These are phyloP conservation scores for Phaeotremella skinneri DNA, from an alignment of 768 basidiomycete species.

Conservation along the genomic window DNA sequence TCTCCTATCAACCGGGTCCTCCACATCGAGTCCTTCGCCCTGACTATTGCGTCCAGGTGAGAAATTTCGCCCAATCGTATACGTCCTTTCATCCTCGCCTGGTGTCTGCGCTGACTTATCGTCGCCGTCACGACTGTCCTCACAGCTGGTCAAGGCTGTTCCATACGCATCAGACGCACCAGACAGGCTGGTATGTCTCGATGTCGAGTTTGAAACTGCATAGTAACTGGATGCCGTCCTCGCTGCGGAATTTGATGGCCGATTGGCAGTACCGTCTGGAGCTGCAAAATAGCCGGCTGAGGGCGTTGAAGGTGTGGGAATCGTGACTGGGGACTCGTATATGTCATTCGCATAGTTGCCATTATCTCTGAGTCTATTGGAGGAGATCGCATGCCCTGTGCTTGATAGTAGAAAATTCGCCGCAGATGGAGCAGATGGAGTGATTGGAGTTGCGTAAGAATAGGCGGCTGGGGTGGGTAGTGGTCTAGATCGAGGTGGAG, in stretches of 20 bases:
- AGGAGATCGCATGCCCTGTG: background rate
- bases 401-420: background rate
- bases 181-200: too few species aligned
- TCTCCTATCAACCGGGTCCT: slow-evolving; percentile 15
- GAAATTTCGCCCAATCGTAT: too few species aligned
- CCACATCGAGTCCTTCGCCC: slow-evolving; percentile 5
- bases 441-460: slow-evolving; percentile 1
- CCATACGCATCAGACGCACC: too few species aligned
- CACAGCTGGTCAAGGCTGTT: too few species aligned
- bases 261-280: background rate
- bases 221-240: background rate
- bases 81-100: too few species aligned
- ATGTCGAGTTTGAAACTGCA: too few species aligned
- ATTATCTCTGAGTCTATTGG: background rate
- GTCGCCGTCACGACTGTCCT: too few species aligned
- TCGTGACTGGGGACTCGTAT: background rate
- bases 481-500: slow-evolving; percentile 5
- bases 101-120: too few species aligned
- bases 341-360: background rate
- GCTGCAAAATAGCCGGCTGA: background rate
- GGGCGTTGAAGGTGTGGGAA: background rate
- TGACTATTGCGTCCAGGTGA: slow-evolving; percentile 15
- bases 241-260: background rate
- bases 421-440: background rate
- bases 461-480: background rate